phyloP scores from a whole-genome alignment of 1,284 basidiomycete species.

The Sanghuangporus baumii region DNA sequence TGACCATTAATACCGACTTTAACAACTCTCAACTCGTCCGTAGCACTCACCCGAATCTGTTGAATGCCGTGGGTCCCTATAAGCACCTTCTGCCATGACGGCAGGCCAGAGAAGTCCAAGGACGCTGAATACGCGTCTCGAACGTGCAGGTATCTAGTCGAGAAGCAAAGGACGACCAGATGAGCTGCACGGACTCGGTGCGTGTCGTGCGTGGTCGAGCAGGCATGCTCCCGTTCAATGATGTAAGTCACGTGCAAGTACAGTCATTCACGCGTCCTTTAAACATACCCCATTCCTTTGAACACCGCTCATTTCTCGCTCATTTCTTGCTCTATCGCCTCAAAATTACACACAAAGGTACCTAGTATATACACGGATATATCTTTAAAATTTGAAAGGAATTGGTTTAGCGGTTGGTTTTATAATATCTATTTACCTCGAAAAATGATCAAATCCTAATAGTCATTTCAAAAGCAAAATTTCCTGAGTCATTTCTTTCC shows the following conservation, averaged over 20 bases:
- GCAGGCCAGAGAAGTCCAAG: background rate
- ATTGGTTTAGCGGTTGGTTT: too few species aligned
- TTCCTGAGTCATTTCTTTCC: too few species aligned
- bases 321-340: too few species aligned
- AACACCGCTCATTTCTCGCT: too few species aligned
- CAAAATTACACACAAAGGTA: too few species aligned
- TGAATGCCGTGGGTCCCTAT: conserved; percentile 24
- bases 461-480: too few species aligned
- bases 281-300: too few species aligned
- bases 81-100: conserved; percentile 5
- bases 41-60: conserved; percentile 25
- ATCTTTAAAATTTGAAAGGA: too few species aligned
- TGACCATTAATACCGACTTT: background rate
- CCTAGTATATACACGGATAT: too few species aligned
- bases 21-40: background rate
- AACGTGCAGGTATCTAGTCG: background rate
- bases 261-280: too few species aligned
- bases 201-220: background rate
- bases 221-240: background rate
- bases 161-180: background rate
- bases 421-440: too few species aligned
- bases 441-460: too few species aligned
- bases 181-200: background rate
- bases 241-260: background rate
- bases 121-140: background rate